phyloP scores from a whole-genome alignment of 208 protist species.

The Novymonas esmeraldas region DNA sequence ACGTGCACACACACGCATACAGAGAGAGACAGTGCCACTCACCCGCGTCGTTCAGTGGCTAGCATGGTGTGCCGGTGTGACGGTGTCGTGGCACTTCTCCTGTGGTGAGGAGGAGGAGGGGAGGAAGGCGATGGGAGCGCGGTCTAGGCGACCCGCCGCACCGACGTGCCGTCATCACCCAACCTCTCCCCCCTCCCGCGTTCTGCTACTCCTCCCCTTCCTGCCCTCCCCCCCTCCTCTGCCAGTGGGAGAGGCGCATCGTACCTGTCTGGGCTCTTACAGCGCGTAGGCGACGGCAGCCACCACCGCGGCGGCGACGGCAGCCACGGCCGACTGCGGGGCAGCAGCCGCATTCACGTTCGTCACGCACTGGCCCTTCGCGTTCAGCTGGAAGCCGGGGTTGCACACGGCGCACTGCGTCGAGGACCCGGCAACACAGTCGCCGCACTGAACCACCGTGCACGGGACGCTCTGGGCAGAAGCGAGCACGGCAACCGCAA shows the following conservation, averaged over 20 bases:
- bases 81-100: too few species aligned
- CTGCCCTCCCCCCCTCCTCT: neutral
- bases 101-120: too few species aligned
- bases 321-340: slow-evolving; percentile 11
- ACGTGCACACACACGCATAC: neutral
- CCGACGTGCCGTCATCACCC: too few species aligned
- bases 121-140: too few species aligned
- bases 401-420: slow-evolving; percentile 21
- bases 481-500: slow-evolving; percentile 14
- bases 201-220: too few species aligned
- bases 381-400: slow-evolving; percentile 17
- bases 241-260: neutral
- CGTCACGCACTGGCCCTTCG: neutral
- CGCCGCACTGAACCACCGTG: slow-evolving; percentile 7
- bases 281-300: slow-evolving; percentile 17
- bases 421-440: slow-evolving; percentile 11
- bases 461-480: slow-evolving; percentile 9
- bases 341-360: slow-evolving; percentile 7
- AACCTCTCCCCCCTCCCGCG: too few species aligned
- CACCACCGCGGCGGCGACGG: slow-evolving; percentile 1
- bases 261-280: neutral
- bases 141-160: too few species aligned
- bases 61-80: too few species aligned
- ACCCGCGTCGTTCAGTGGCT: too few species aligned
- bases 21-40: neutral